Conservation (phyloP, 2,329 filamentous ascomycete species). For the Phaeosphaeriaceae sp. region DNA sequence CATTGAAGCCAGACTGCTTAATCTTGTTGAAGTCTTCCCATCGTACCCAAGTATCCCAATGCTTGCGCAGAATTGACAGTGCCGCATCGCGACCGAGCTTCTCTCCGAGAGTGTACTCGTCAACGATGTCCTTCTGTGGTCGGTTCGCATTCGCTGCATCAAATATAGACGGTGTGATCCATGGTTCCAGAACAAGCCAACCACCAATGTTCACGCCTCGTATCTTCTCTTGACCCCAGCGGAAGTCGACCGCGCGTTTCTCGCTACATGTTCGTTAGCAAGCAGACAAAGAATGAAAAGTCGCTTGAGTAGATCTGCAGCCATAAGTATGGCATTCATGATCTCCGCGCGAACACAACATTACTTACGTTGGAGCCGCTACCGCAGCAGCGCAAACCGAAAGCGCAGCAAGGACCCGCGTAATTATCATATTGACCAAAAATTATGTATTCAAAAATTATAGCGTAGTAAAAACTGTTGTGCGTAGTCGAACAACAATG, state of each 20-base stretch:
- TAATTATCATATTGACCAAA: conserved; percentile 34
- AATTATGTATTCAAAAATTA: conserved; percentile 13
- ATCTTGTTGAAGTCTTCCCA: conserved; percentile 64
- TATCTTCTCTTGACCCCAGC: conserved; percentile 59
- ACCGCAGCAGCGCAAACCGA: conserved; percentile 30
- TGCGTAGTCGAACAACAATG: conserved; percentile 13
- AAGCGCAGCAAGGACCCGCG: conserved; percentile 25
- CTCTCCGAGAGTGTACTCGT: conserved; percentile 61
- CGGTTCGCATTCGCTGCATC: conserved; percentile 34
- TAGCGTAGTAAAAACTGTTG: conserved; percentile 1
- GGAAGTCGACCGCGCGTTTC: conserved; percentile 51
- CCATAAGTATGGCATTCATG: conserved; percentile 8
- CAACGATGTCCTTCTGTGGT: conserved; percentile 49
- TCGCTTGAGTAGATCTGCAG: background rate
- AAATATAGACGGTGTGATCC: conserved; percentile 67
- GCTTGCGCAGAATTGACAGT: conserved; percentile 53
- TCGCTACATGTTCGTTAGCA: conserved; percentile 29
- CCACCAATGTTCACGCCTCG: conserved; percentile 60
- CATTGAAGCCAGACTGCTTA: conserved; percentile 63
- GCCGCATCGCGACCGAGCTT: conserved; percentile 57
- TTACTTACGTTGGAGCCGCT: conserved; percentile 42
- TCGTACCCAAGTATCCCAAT: conserved; percentile 60
- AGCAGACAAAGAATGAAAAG: background rate
- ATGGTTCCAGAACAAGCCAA: conserved; percentile 59
- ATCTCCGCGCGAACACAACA: background rate